These are phyloP conservation scores for Neofusicoccum laricinum DNA, from an alignment of 2,329 filamentous ascomycete genomes.

Conservation along the genomic window DNA sequence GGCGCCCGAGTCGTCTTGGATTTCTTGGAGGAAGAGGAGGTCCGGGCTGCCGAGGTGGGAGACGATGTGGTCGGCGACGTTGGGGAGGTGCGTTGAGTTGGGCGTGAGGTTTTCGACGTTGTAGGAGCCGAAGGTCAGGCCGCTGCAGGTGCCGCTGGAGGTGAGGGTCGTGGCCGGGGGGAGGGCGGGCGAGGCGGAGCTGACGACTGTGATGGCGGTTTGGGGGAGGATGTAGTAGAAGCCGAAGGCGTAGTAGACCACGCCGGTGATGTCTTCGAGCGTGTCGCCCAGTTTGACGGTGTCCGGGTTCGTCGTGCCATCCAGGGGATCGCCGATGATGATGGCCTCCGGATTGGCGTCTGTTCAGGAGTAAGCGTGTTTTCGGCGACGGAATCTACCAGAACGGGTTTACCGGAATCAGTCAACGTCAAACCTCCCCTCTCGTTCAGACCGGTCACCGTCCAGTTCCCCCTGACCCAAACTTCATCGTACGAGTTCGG, in stretches of 20 bases:
- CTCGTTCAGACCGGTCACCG: conserved; percentile 58
- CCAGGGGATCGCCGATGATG: conserved; percentile 62
- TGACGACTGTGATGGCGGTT: conserved; percentile 53
- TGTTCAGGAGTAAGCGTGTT: conserved; percentile 17
- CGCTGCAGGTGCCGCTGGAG: conserved; percentile 57
- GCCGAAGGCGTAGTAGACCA: conserved; percentile 64
- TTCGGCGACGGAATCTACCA: too few species aligned
- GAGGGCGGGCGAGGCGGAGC: conserved; percentile 44
- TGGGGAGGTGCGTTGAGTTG: conserved; percentile 53
- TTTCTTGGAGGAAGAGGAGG: conserved; percentile 66
- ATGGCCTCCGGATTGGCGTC: conserved; percentile 71
- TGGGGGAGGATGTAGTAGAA: conserved; percentile 67
- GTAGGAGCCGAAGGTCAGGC: conserved; percentile 64
- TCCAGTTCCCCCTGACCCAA: conserved; percentile 67
- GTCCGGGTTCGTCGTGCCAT: conserved; percentile 59
- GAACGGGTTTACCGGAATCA: conserved; percentile 44
- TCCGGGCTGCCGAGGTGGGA: conserved; percentile 62
- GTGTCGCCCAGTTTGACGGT: conserved; percentile 63
- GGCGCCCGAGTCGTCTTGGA: conserved; percentile 65
- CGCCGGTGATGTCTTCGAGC: conserved; percentile 65
- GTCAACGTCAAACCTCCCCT: conserved; percentile 65
- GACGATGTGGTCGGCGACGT: conserved; percentile 63
- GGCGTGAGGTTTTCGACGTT: conserved; percentile 68
- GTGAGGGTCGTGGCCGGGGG: conserved; percentile 53
- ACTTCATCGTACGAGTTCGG: conserved; percentile 66